These are phyloP conservation scores for Gryganskiella cystojenkinii DNA, from an alignment of 192 early-diverging fungal genomes.

Conservation along the genomic window DNA sequence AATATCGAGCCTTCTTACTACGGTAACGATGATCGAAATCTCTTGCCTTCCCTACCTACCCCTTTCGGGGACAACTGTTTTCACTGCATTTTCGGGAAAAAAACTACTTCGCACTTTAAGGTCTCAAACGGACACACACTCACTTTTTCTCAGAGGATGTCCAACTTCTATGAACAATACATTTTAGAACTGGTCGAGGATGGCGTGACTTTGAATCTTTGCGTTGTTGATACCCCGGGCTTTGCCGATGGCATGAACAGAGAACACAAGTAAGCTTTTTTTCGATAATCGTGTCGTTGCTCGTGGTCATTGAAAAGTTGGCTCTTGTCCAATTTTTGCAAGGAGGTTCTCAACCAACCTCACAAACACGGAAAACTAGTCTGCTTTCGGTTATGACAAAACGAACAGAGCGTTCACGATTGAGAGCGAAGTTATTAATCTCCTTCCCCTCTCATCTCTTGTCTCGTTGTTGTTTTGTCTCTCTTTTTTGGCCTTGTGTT, in stretches of 20 bases:
- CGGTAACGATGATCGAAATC: slow-evolving; percentile 54
- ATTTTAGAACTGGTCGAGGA: slow-evolving; percentile 86
- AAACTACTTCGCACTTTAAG: no score
- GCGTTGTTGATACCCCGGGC: slow-evolving; percentile 90
- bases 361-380: not conserved
- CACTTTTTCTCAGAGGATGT: not conserved
- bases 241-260: slow-evolving; percentile 88
- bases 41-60: no score
- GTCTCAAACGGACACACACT: not conserved
- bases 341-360: no score
- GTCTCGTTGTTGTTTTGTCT: not conserved
- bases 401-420: not conserved
- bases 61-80: no score
- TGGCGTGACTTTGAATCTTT: slow-evolving; percentile 87
- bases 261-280: slow-evolving; percentile 69
- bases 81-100: no score
- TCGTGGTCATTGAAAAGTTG: not conserved
- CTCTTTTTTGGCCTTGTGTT: not conserved
- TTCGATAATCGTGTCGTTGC: not conserved
- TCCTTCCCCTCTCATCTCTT: not conserved
- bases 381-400: not conserved
- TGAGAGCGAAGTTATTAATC: slow-evolving; percentile 9
- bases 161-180: not conserved
- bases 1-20: slow-evolving; percentile 84
- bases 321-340: not conserved